These are phyloP conservation scores for Podaxis sp. DNA, from an alignment of 768 basidiomycete genomes.

Conservation along the genomic window DNA sequence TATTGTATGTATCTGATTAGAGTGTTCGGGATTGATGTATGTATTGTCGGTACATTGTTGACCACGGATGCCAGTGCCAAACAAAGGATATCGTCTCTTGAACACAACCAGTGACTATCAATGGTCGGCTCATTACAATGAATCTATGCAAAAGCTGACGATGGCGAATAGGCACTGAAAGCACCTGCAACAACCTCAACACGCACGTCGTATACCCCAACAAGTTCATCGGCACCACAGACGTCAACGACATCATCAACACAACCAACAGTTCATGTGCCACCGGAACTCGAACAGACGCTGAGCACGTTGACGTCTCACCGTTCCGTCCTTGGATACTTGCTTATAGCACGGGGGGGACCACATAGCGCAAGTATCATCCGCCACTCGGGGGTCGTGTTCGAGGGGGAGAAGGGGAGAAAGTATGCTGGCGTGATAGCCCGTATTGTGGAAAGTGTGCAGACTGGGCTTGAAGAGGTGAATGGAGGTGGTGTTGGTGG, in stretches of 20 bases:
- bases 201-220: slow-evolving; percentile 22
- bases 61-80: slow-evolving; percentile 1
- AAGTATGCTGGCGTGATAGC: slow-evolving; percentile 74
- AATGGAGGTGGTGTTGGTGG: slow-evolving; percentile 40
- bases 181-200: not conserved
- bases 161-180: not conserved
- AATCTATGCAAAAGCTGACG: not conserved
- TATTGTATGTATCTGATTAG: not conserved
- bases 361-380: slow-evolving; percentile 74
- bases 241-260: slow-evolving; percentile 14
- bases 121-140: slow-evolving; percentile 2
- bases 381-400: slow-evolving; percentile 79
- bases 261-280: slow-evolving; percentile 32
- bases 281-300: slow-evolving; percentile 84
- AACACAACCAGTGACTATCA: not conserved
- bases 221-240: slow-evolving; percentile 21
- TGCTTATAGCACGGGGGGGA: slow-evolving; percentile 69
- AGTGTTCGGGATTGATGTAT: not conserved
- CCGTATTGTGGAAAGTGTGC: slow-evolving; percentile 76
- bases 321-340: slow-evolving; percentile 83
- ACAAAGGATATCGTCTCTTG: slow-evolving; percentile 1
- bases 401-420: slow-evolving; percentile 80
- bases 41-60: not conserved
- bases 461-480: slow-evolving; percentile 76
- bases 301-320: slow-evolving; percentile 75